A percentile compares a stretch with the other conserved stretches of the same genome.
These are phyloP conservation scores for Draba incana DNA, from an alignment of 345 rosid species.

Conservation along the genomic window DNA sequence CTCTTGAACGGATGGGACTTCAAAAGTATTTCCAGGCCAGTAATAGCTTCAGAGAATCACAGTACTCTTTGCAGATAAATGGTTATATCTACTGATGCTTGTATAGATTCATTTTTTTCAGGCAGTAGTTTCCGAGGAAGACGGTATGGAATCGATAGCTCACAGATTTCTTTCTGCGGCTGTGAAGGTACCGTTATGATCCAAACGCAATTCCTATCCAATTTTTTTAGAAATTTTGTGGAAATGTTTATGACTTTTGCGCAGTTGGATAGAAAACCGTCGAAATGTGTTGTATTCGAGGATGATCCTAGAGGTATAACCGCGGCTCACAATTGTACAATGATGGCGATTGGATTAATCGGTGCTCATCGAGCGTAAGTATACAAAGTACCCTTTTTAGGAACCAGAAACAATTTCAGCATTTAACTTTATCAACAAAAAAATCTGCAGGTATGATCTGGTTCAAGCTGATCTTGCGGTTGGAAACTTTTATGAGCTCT, in stretches of 20 bases:
- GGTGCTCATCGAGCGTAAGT: conserved; percentile 92
- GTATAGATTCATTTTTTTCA: conserved; percentile 39
- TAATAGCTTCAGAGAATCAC: conserved; percentile 22
- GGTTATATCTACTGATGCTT: conserved; percentile 15
- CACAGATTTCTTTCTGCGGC: conserved; percentile 94
- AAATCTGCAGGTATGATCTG: conserved; percentile 73
- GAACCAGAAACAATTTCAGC: background rate
- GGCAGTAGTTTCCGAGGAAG: conserved; percentile 93
- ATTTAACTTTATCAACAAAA: conserved; percentile 21
- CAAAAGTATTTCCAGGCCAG: conserved; percentile 84
- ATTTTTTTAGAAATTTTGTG: background rate
- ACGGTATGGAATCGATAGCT: conserved; percentile 96
- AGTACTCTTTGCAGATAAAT: background rate
- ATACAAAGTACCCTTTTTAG: background rate
- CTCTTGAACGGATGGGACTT: conserved; percentile 76
- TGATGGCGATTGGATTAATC: conserved; percentile 94
- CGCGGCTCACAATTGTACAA: conserved; percentile 95
- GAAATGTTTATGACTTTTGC: conserved; percentile 6
- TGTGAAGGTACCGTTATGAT: conserved; percentile 61
- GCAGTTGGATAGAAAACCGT: conserved; percentile 96
- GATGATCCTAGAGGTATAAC: conserved; percentile 91
- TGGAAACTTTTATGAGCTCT: conserved; percentile 77
- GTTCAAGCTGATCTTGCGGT: conserved; percentile 95
- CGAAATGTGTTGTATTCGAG: conserved; percentile 92
- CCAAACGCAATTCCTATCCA: conserved; percentile 14